Percentiles rank a stretch among this genome's conserved stretches.
phyloP scores from a whole-genome alignment of 1,284 basidiomycete species.

The Pseudozyma pruni region DNA sequence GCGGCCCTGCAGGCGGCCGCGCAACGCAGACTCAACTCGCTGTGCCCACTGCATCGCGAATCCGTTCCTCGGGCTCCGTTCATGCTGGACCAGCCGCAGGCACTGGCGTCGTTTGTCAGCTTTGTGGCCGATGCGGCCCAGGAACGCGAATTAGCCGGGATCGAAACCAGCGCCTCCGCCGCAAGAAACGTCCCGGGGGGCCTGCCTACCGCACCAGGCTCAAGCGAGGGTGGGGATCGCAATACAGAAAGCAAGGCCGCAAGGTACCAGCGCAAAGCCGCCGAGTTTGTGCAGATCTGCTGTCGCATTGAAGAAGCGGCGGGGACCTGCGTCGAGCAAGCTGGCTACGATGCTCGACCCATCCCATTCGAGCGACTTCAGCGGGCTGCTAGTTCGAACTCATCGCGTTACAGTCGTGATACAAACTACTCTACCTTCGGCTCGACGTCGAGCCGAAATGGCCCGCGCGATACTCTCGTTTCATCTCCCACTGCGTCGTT shows the following conservation, averaged over 20 bases:
- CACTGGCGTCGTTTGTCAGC: constrained; percentile 51
- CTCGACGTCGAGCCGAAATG: not conserved
- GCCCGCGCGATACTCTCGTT: not conserved
- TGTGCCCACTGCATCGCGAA: constrained; percentile 52
- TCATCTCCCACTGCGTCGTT: constrained; percentile 1
- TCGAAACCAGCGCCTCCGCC: not conserved
- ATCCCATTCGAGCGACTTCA: constrained; percentile 33
- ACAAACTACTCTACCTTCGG: not conserved
- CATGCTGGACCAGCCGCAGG: constrained; percentile 52
- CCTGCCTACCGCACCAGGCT: not conserved
- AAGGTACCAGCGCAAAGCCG: constrained; percentile 22
- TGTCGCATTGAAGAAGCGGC: constrained; percentile 54
- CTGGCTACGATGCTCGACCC: constrained; percentile 52
- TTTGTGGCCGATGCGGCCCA: constrained; percentile 47
- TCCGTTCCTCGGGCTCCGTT: constrained; percentile 47
- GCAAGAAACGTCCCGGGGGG: too few relatives aligned
- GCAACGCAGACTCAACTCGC: constrained; percentile 8
- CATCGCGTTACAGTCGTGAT: not conserved
- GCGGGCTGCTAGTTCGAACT: constrained; percentile 1
- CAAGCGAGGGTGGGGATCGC: not conserved
- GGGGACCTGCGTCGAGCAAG: constrained; percentile 51
- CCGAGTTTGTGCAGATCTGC: constrained; percentile 50
- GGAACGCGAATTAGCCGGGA: constrained; percentile 5
- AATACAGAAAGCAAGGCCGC: constrained; percentile 4
- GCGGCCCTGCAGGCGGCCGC: constrained; percentile 38